phyloP scores from a whole-genome alignment of 2,329 filamentous ascomycete genomes.

The Periconia digitata region DNA sequence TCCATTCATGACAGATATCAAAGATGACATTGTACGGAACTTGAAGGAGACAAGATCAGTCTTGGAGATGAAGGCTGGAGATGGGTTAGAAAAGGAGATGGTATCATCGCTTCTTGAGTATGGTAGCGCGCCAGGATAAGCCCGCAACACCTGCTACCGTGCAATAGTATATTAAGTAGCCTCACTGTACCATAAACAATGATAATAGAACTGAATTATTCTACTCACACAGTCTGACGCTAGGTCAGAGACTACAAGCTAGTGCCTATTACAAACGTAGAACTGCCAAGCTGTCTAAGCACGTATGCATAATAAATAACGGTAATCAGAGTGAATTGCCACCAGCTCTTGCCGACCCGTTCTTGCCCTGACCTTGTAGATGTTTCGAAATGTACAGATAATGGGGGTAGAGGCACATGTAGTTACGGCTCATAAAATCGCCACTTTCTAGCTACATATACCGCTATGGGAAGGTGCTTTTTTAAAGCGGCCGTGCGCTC shows the following conservation, averaged over 20 bases:
- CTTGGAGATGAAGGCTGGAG: background rate
- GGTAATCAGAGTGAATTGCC: constrained; percentile 2
- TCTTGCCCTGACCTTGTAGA: constrained; percentile 1
- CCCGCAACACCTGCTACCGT: background rate
- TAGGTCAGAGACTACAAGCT: background rate
- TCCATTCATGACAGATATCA: background rate
- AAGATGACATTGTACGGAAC: constrained; percentile 1
- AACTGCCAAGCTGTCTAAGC: constrained; percentile 1
- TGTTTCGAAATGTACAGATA: constrained; percentile 3
- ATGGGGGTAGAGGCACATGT: constrained; percentile 4
- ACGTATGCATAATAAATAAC: constrained; percentile 3
- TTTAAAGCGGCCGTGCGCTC: background rate
- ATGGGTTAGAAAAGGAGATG: constrained; percentile 1
- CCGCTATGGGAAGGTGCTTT: background rate
- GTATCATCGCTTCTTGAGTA: constrained; percentile 1
- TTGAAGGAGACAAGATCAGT: constrained; percentile 1
- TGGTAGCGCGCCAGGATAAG: constrained; percentile 2
- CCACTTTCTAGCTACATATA: constrained; percentile 2
- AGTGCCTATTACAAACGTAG: constrained; percentile 1
- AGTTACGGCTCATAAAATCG: constrained; percentile 1
- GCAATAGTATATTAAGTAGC: background rate
- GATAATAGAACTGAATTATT: too few relatives aligned
- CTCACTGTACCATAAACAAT: too few relatives aligned
- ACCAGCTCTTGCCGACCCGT: constrained; percentile 1
- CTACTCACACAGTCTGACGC: background rate